These are phyloP conservation scores for Suillus weaverae DNA, from an alignment of 768 basidiomycete genomes.

Conservation along the genomic window DNA sequence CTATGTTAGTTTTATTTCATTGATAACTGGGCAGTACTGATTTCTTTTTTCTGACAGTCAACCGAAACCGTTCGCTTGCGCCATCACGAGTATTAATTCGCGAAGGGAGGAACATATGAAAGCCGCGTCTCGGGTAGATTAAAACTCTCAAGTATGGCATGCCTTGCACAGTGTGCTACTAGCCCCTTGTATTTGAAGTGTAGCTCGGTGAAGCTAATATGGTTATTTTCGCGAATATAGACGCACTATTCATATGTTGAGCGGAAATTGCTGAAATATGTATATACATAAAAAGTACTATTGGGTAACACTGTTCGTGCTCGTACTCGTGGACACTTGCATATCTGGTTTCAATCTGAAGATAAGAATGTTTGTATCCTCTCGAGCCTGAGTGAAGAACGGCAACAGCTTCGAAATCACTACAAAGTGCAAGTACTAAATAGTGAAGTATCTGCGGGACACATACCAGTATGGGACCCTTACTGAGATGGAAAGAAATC, in stretches of 20 bases:
- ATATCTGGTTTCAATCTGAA: background rate
- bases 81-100: background rate
- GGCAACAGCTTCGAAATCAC: background rate
- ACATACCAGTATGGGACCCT: background rate
- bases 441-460: background rate
- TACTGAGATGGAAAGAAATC: background rate
- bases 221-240: constrained; percentile 27
- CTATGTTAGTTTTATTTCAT: background rate
- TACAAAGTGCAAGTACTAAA: background rate
- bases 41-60: background rate
- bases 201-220: background rate
- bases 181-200: background rate
- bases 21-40: background rate
- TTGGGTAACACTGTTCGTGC: constrained; percentile 39
- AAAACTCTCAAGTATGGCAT: background rate
- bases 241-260: constrained; percentile 24
- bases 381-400: background rate
- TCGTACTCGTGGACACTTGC: background rate
- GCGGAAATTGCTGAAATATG: constrained; percentile 64
- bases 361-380: background rate
- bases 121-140: background rate
- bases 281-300: constrained; percentile 29
- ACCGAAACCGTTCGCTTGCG: constrained; percentile 5
- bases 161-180: background rate
- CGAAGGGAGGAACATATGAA: background rate